Evolutionary conservation across 2,329 filamentous ascomycete genomes (phyloP).

Genomic region (Rasamsonia emersonii): DNA sequence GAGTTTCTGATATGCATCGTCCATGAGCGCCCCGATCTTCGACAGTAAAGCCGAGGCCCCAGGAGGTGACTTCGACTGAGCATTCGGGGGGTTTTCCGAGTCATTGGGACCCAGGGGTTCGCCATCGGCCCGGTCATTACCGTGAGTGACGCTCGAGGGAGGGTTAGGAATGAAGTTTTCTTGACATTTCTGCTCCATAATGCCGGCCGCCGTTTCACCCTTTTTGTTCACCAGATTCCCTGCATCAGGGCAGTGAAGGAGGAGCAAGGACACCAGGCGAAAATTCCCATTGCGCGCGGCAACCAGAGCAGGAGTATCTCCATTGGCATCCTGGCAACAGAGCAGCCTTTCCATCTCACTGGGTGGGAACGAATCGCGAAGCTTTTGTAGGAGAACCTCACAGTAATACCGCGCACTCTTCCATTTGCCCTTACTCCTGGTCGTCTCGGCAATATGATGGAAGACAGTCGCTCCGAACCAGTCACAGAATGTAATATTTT

Average conservation of each 20-base stretch:
- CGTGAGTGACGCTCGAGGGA: slow-evolving; percentile 55
- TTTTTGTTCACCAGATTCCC: slow-evolving; percentile 75
- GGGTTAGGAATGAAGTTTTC: slow-evolving; percentile 59
- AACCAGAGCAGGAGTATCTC: slow-evolving; percentile 83
- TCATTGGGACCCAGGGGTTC: slow-evolving; percentile 20
- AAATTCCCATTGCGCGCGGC: slow-evolving; percentile 82
- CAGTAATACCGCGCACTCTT: slow-evolving; percentile 88
- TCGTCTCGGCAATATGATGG: slow-evolving; percentile 87
- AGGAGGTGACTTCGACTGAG: slow-evolving; percentile 42
- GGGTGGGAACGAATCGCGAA: slow-evolving; percentile 68
- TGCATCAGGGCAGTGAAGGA: slow-evolving; percentile 63
- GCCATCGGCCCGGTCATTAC: slow-evolving; percentile 27
- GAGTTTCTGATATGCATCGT: slow-evolving; percentile 64
- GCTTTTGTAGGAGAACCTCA: slow-evolving; percentile 79
- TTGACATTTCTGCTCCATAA: slow-evolving; percentile 66
- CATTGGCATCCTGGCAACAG: slow-evolving; percentile 73
- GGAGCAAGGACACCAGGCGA: slow-evolving; percentile 59
- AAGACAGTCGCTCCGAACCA: slow-evolving; percentile 79
- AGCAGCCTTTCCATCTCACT: slow-evolving; percentile 70
- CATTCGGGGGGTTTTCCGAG: slow-evolving; percentile 19
- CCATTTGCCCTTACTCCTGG: slow-evolving; percentile 75
- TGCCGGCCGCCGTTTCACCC: slow-evolving; percentile 73
- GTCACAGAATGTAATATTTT: slow-evolving; percentile 72
- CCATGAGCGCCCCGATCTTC: slow-evolving; percentile 59
- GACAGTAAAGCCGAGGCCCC: slow-evolving; percentile 62